Evolutionary conservation across 805 yeast genomes (phyloP).

Genomic region (Teunomyces funiuensis): DNA sequence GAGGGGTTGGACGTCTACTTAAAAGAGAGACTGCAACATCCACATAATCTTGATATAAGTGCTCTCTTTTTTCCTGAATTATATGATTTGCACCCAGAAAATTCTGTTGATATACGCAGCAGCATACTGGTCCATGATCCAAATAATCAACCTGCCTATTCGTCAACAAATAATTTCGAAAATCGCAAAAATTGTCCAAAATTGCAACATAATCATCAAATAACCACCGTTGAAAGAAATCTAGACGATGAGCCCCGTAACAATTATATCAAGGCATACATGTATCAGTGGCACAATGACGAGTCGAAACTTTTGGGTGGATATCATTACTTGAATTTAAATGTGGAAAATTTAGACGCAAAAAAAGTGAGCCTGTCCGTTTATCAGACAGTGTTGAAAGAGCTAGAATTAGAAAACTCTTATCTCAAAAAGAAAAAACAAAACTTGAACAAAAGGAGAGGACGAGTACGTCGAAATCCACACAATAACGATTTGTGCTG

Average conservation of each 20-base stretch:
- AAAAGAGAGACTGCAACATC: neutral
- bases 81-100: neutral
- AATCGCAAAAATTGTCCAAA: neutral
- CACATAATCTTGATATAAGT: neutral
- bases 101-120: too few relatives aligned
- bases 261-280: neutral
- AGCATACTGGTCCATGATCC: too few relatives aligned
- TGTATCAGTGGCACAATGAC: slow-evolving; percentile 4
- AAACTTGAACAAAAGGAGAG: neutral
- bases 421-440: slow-evolving; percentile 6
- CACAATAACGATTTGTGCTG: slow-evolving; percentile 15
- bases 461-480: slow-evolving; percentile 8
- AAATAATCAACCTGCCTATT: too few relatives aligned
- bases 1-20: neutral
- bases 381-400: slow-evolving; percentile 12
- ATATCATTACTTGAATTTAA: slow-evolving; percentile 2
- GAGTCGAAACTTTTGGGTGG: neutral
- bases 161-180: neutral
- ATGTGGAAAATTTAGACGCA: slow-evolving; percentile 9
- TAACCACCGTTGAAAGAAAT: neutral
- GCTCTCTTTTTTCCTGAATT: neutral
- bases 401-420: slow-evolving; percentile 16
- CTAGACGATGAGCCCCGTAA: neutral
- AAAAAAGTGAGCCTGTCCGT: slow-evolving; percentile 13
- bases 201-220: neutral